Percentiles rank a stretch among this genome's conserved stretches.
These are phyloP conservation scores for Penicillium sp. DNA, from an alignment of 2,329 filamentous ascomycete genomes.

Conservation along the genomic window DNA sequence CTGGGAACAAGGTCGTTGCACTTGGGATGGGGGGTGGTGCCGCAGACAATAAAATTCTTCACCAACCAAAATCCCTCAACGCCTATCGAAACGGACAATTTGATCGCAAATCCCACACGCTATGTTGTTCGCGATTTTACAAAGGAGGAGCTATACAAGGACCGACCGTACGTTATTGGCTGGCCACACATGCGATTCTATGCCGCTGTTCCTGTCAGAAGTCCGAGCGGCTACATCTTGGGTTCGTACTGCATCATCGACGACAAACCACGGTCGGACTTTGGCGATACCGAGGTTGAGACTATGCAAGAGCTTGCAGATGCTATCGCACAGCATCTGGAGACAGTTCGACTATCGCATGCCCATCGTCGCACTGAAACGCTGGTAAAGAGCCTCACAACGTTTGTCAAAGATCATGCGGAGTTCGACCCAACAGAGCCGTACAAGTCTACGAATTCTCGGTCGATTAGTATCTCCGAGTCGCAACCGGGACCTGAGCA, in stretches of 20 bases:
- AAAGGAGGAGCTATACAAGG: conserved; percentile 40
- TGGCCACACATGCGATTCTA: conserved; percentile 52
- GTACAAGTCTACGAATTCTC: conserved; percentile 1
- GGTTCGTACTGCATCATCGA: conserved; percentile 64
- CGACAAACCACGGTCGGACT: conserved; percentile 53
- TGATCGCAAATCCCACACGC: conserved; percentile 35
- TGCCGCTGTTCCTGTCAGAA: conserved; percentile 63
- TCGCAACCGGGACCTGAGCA: neutral
- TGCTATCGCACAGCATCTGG: conserved; percentile 63
- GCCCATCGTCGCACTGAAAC: conserved; percentile 61
- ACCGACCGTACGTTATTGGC: conserved; percentile 36
- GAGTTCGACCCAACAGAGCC: conserved; percentile 30
- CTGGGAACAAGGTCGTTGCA: conserved; percentile 34
- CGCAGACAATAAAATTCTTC: conserved; percentile 31
- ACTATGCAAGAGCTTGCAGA: conserved; percentile 62
- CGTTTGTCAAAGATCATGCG: conserved; percentile 53
- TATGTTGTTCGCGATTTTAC: conserved; percentile 42
- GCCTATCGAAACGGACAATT: conserved; percentile 26
- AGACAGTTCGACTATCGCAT: conserved; percentile 59
- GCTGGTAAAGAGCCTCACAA: conserved; percentile 60
- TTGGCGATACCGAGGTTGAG: conserved; percentile 39
- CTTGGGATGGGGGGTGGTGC: conserved; percentile 23
- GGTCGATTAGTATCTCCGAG: conserved; percentile 4
- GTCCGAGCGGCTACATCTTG: conserved; percentile 58
- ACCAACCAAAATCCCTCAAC: conserved; percentile 27